phyloP scores from a whole-genome alignment of 2,329 filamentous ascomycete species.

The Trichoderma aggressivum region DNA sequence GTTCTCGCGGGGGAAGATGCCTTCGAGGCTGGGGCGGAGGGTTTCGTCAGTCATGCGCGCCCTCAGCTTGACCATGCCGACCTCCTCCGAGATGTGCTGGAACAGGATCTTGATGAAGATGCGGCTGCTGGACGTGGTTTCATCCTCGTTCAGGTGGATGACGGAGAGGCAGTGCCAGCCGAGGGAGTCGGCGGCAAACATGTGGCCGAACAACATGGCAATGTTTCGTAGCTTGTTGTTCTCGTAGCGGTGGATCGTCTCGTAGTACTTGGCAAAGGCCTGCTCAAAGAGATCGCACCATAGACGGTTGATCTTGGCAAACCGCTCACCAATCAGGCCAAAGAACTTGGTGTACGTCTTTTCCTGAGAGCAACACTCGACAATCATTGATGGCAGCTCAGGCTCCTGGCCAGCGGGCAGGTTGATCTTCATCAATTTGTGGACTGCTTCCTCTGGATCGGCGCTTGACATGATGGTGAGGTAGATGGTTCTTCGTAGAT shows the following conservation, averaged over 20 bases:
- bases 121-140: constrained; percentile 92
- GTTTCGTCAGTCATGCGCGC: constrained; percentile 74
- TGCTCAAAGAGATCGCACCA: constrained; percentile 94
- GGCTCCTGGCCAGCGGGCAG: constrained; percentile 82
- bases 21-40: constrained; percentile 73
- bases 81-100: constrained; percentile 82
- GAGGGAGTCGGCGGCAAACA: constrained; percentile 82
- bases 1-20: constrained; percentile 86
- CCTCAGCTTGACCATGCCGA: constrained; percentile 78
- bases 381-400: constrained; percentile 92
- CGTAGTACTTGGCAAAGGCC: constrained; percentile 88
- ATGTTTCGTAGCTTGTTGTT: constrained; percentile 94
- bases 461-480: constrained; percentile 96
- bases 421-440: constrained; percentile 94
- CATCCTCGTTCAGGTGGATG: constrained; percentile 90
- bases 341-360: constrained; percentile 98
- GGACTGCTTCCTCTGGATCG: constrained; percentile 92
- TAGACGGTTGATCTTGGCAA: constrained; percentile 91
- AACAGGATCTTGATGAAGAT: constrained; percentile 99
- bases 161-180: constrained; percentile 86
- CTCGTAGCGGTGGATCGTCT: constrained; percentile 95
- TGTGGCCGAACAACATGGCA: constrained; percentile 88
- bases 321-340: constrained; percentile 87
- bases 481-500: constrained; percentile 90
- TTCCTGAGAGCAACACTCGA: constrained; percentile 95